Conservation (phyloP, 352 stramenopile genomes). For the Phytophthora nicotianae region DNA sequence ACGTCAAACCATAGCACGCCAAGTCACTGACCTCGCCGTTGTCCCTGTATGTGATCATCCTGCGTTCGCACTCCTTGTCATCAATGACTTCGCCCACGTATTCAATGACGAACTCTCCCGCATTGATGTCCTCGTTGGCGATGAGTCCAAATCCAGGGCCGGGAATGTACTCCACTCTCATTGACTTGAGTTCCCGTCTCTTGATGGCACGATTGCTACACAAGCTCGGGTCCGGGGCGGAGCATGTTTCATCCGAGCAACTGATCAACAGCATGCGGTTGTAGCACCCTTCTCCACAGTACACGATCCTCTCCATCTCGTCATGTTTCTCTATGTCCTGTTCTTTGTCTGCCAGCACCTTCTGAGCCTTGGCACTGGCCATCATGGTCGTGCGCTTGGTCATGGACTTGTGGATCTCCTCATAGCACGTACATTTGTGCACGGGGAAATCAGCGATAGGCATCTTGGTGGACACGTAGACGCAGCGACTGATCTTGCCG, state of each 20-base stretch:
- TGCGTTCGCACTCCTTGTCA: slow-evolving; percentile 76
- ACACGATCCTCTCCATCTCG: slow-evolving; percentile 16
- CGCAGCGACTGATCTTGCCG: slow-evolving; percentile 70
- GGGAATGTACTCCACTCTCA: slow-evolving; percentile 74
- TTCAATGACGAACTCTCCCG: slow-evolving; percentile 92
- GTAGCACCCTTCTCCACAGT: slow-evolving; percentile 78
- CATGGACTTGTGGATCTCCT: slow-evolving; percentile 52
- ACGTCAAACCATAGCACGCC: background rate
- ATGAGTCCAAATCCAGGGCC: slow-evolving; percentile 92
- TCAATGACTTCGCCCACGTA: slow-evolving; percentile 95
- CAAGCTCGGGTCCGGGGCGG: slow-evolving; percentile 60
- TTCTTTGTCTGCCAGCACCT: slow-evolving; percentile 16
- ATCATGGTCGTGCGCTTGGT: slow-evolving; percentile 62
- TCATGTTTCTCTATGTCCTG: slow-evolving; percentile 27
- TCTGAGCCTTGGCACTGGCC: slow-evolving; percentile 44
- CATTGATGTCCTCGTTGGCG: slow-evolving; percentile 74
- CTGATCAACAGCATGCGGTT: slow-evolving; percentile 89
- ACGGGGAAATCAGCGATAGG: slow-evolving; percentile 60
- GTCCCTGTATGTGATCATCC: slow-evolving; percentile 62
- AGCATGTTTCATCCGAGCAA: slow-evolving; percentile 81
- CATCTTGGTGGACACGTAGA: slow-evolving; percentile 71
- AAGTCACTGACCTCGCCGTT: slow-evolving; percentile 52
- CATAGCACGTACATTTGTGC: slow-evolving; percentile 80
- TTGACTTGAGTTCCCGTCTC: slow-evolving; percentile 65
- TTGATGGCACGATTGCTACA: slow-evolving; percentile 82